phyloP scores from a whole-genome alignment of 805 yeast species.

The Barnettozyma botsteinii region DNA sequence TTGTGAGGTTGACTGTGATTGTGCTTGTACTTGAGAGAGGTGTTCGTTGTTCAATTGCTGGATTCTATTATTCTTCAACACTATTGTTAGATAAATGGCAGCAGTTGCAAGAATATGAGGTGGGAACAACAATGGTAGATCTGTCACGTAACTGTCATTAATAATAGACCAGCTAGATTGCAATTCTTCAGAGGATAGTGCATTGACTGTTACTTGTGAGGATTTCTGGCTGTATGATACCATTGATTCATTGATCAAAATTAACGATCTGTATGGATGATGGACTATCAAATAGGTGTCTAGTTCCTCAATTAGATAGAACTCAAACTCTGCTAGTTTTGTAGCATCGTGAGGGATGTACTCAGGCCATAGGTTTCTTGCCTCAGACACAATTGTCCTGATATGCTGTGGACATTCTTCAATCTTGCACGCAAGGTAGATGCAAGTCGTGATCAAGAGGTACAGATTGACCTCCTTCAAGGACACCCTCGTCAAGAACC shows the following conservation, averaged over 20 bases:
- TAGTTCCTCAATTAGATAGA: slow-evolving; percentile 85
- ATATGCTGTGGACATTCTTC: slow-evolving; percentile 97
- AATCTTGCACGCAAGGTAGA: slow-evolving; percentile 86
- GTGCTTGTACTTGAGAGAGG: slow-evolving; percentile 17
- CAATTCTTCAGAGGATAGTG: slow-evolving; percentile 55
- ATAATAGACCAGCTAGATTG: slow-evolving; percentile 87
- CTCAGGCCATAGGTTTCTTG: slow-evolving; percentile 91
- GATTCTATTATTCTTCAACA: slow-evolving; percentile 37
- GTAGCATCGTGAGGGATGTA: slow-evolving; percentile 88
- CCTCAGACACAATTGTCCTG: slow-evolving; percentile 74
- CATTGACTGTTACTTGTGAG: slow-evolving; percentile 12
- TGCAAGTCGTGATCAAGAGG: slow-evolving; percentile 72
- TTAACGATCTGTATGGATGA: slow-evolving; percentile 65
- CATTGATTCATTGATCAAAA: slow-evolving; percentile 38
- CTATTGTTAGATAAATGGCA: slow-evolving; percentile 72
- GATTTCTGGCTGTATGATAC: slow-evolving; percentile 22
- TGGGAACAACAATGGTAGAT: slow-evolving; percentile 73
- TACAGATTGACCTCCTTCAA: slow-evolving; percentile 80
- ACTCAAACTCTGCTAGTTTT: slow-evolving; percentile 91
- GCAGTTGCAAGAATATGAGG: slow-evolving; percentile 87
- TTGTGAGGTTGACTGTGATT: slow-evolving; percentile 11
- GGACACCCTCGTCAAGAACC: slow-evolving; percentile 70
- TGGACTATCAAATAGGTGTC: slow-evolving; percentile 65
- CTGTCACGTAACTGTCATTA: slow-evolving; percentile 87
- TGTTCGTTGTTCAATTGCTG: slow-evolving; percentile 16